Evolutionary conservation across 306 rosid genomes (phyloP), one percentile per base, ranked within the genome.

Genomic region (Gastrolobium bilobum): DNA sequence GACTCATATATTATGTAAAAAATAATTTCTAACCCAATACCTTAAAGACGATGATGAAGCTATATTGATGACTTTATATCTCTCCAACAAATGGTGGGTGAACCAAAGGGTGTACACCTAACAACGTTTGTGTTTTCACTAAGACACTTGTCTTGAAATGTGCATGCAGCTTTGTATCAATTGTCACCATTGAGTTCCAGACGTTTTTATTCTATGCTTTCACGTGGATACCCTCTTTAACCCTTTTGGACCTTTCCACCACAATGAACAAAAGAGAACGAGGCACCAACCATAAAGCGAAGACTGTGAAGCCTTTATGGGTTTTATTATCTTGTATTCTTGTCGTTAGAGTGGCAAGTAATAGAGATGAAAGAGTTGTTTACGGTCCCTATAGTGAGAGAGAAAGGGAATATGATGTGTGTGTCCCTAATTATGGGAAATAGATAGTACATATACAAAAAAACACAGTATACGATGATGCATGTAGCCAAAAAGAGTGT

Each of bases 61-160:
- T 20, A 20, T 1, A 0, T 20, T 20, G 1, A 20, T 20, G 26
- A 20, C 1, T 1, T 20, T 20, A 20, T 20, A 20, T 20, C 26
- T 20, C 1, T 20, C 26, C 1, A 20, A 1, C 26, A 20, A 13
- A 7, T 8, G 5, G 13, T 11, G 39, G 6, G 11, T 10, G 63
- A 79, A 46, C n/a, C 48, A 8, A 42, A 65, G 7, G 75, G 63
- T 48, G 30, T 5, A 52, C 48, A 50, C 2, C 30, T 34, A 47
- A 4, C 38, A 30, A 11, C 6, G 7, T 47, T 54, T 66, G 72
- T 14, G 54, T 73, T 54, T 47, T 56, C 64, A 43, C 44, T 1
- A 7, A 57, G 77, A 80, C 85, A 76, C 79, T 46, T 77, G 85
- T 59, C 82, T 77, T 76, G 64, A 62, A 81, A 7, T 14, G 9